Base-by-base conservation (phyloP, 2,329 filamentous ascomycete species). In the Fusarium tjaetaba region DNA sequence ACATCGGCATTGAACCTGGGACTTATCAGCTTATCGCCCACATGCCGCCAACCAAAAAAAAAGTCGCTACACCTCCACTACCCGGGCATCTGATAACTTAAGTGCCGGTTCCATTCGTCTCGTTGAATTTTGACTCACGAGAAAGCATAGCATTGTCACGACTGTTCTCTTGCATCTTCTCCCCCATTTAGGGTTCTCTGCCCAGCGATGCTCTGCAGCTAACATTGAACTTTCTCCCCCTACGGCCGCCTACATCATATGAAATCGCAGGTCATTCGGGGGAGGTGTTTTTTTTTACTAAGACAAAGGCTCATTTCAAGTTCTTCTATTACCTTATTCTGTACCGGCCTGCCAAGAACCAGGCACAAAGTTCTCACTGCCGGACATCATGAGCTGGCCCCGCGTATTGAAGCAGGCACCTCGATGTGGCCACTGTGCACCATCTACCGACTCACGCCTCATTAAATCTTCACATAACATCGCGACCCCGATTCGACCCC, bases 361-460 rank as follows among this genome's bases (percentile, higher is more conserved):
- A 49, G 57, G 36, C 52, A 66, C 51, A 60, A 61, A 22, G 26
- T 18, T 64, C 68, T 74, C 57, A 49, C 70, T 45, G n/a, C 30
- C 20, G 39, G 43, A 24, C 69, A 74, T 67, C 75, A 87, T 87
- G 85, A 83, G 79, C 71, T 80, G 82, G 80, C 80, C 78, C 79
- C 76, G 63, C 75, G 79, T 81, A 72, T 82, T 80, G 81, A 85
- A 82, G 73, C 84, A 82, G 78, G 83, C 74, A n/a, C 74, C 71
- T 55, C 72, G 76, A 57, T 78, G 76, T 72, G 72, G 77, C 61
- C 70, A 76, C 48, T 78, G 65, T 41, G 39, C 76, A 5, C 67
- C 68, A 26, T n/a, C 53, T 48, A 53, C 53, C 18, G 56, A 71
- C 30, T 28, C 62, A 36, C 68, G 46, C 41, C 43, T 72, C 36